Base-by-base conservation (phyloP, 768 basidiomycete species). In the Boletus sp. region DNA sequence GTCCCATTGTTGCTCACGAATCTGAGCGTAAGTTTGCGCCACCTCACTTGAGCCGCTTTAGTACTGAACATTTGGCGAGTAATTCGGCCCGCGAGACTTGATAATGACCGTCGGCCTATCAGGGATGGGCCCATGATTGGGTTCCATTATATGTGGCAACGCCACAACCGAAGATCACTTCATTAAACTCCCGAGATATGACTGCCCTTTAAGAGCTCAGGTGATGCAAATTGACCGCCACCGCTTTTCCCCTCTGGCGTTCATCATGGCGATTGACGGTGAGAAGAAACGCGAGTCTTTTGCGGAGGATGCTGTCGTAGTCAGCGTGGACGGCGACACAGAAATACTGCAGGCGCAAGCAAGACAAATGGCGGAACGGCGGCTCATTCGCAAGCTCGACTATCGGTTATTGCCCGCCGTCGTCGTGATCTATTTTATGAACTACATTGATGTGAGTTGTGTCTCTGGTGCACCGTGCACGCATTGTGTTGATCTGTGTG, bases 361-460 rank as follows among this genome's bases (percentile, higher is more conserved):
- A 36, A 60, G 60, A 29, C 56, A 30, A 20, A 29, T 17, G 39
- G 61, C 56, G 3, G 68, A 69, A 49, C 56, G 54, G 24, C 52
- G 28, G 53, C 78, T 89, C 15, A 77, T 84, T 15, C 74, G 81
- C 40, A 83, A 79, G 57, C 75, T 89, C 47, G 86, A 87, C 59
- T 67, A 61, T 57, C 75, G 84, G 36, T 68, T 87, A 4, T 64
- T 89, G 47, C 83, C 83, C 0, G 81, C 81, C 0, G 78, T 87
- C 39, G 72, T 84, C 18, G 51, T 85, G 51, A 83, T 87, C 35
- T 85, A 73, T 60, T 78, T 87, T 57, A 80, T 86, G 82, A 87
- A 87, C 60, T 85, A 84, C 60, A 85, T 87, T 57, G 85, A 86
- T 67, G 85, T 86, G 57, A 58, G 71, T 64, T 1, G 32, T 29